Evolutionary conservation across 345 rosid species (phyloP).

Genomic region (Brassica nigra): DNA sequence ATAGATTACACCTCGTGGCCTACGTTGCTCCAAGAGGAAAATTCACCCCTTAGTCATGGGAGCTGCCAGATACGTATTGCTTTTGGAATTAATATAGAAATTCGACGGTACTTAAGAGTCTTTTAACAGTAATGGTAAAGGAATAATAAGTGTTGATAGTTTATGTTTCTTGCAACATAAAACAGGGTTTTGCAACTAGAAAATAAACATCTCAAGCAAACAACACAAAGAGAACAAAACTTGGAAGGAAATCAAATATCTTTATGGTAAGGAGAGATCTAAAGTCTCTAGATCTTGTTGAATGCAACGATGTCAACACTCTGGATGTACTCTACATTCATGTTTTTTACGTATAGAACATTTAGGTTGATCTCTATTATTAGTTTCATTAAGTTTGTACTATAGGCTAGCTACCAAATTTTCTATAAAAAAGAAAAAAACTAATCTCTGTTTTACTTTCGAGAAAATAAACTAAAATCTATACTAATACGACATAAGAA

Average conservation of each 20-base stretch:
- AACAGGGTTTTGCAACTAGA: slow-evolving; percentile 19
- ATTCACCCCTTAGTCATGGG: slow-evolving; percentile 11
- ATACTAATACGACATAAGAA: background rate
- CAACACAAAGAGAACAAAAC: slow-evolving; percentile 15
- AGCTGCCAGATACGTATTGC: slow-evolving; percentile 82
- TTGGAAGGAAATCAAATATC: slow-evolving; percentile 13
- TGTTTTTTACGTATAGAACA: background rate
- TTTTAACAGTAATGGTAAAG: background rate
- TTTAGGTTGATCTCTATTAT: background rate
- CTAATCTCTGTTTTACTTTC: background rate
- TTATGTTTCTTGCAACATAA: slow-evolving; percentile 14
- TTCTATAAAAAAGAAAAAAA: background rate
- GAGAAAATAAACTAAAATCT: background rate
- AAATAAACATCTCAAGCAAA: slow-evolving; percentile 5
- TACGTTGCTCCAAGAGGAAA: no score
- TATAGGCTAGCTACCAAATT: background rate
- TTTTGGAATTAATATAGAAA: slow-evolving; percentile 45
- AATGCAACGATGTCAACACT: slow-evolving; percentile 95
- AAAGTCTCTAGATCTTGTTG: slow-evolving; percentile 74
- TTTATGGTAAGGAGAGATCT: slow-evolving; percentile 2
- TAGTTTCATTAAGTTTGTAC: no score
- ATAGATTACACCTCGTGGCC: slow-evolving; percentile 59
- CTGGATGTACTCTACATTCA: slow-evolving; percentile 50
- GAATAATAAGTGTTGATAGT: background rate
- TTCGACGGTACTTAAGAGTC: slow-evolving; percentile 3